Evolutionary conservation across 2,329 filamentous ascomycete genomes (phyloP), one percentile per base, ranked within the genome.

Genomic region (Chaetomium strumarium): DNA sequence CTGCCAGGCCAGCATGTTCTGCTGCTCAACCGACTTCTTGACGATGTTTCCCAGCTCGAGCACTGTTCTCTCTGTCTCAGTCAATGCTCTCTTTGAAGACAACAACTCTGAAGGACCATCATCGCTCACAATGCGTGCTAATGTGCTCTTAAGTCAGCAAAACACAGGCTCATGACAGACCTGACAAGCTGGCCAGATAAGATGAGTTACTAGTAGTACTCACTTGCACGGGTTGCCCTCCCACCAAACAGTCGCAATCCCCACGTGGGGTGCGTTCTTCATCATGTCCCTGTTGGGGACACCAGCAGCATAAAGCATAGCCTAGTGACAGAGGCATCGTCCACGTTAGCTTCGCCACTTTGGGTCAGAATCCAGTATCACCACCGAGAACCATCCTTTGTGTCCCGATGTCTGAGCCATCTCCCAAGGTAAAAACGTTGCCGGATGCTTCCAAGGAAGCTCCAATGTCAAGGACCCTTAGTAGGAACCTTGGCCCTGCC

Each of bases 161-260:
- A 36, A 46, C 13, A n/a, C n/a, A n/a, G n/a, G 34, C 12, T 37
- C 34, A n/a, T 37, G 8, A 5, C 17, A 16, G 13, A 24, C 38
- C 4, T 29, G 5, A 9, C 10, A 16, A 17, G 6, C 4, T 29
- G 5, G 7, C 10, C n/a, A 17, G 6, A 19, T 19, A 19, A 41
- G 11, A 12, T 10, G 19, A 12, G 2, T 46, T 14, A n/a, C n/a
- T n/a, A n/a, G n/a, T n/a, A 34, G 19, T 14, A 78, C 84, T 72
- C 70, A 88, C 85, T 96, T 96, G 82, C 91, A 96, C 36, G 92
- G 89, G 67, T 96, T 96, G 29, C 92, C 92, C 71, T 96, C 90
- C 91, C 91, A 97, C 91, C 91, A 96, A 5, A 96, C 88, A 5
- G 87, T 90, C 8, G 90, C 86, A 65, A 96, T 83, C 53, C 92